Conservation (phyloP, 163 green algal genomes). For the Coccomyxa subellipsoidea region DNA sequence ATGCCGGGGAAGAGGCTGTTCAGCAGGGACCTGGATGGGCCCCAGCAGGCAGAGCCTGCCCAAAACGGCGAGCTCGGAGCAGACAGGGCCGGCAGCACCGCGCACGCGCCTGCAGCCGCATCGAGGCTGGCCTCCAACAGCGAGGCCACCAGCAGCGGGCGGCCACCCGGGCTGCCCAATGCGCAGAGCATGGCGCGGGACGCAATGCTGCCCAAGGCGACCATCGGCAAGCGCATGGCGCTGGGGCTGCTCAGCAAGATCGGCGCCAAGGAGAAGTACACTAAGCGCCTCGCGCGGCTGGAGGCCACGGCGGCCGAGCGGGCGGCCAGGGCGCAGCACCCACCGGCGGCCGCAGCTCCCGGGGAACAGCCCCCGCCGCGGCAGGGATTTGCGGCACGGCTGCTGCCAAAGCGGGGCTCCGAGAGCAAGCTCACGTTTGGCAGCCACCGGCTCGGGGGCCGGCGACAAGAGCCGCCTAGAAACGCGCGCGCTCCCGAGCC, state of each 20-base stretch:
- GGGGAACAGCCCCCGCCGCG: neutral
- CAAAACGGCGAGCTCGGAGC: too few species aligned
- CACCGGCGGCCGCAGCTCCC: neutral
- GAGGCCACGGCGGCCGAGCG: neutral
- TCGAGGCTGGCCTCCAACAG: neutral
- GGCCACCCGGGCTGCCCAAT: neutral
- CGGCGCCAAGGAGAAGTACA: slow-evolving; percentile 54
- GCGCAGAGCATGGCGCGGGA: neutral
- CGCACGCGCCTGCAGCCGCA: neutral
- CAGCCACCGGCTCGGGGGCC: neutral
- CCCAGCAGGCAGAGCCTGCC: neutral
- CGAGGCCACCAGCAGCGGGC: neutral
- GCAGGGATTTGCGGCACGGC: neutral
- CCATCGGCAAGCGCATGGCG: neutral
- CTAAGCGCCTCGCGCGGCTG: neutral
- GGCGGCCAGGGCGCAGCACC: neutral
- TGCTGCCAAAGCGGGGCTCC: neutral
- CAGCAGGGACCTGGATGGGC: neutral
- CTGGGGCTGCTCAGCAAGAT: slow-evolving; percentile 26
- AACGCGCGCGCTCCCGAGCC: neutral
- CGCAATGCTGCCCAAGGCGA: slow-evolving; percentile 10
- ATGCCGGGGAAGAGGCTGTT: neutral
- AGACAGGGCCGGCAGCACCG: neutral
- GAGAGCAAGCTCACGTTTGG: neutral
- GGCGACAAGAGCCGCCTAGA: neutral